Evolutionary conservation across 345 rosid genomes (phyloP).

Genomic region (Pistacia integerrima): DNA sequence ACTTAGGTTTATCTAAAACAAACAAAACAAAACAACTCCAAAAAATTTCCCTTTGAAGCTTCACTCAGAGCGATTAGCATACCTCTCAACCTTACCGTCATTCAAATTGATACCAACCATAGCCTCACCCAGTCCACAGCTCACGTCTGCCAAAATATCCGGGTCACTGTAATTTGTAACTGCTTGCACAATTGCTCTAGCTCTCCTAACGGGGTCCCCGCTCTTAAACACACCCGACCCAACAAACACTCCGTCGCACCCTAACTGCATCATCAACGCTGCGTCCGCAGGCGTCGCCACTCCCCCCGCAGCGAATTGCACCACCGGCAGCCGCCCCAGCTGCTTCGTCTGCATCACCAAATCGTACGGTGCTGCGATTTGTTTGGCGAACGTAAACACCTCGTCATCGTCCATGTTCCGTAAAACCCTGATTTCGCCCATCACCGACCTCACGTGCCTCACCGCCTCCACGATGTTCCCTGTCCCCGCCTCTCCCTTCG

Average conservation of each 20-base stretch:
- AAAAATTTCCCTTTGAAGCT: background rate
- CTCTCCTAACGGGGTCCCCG: slow-evolving; percentile 40
- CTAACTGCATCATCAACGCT: slow-evolving; percentile 46
- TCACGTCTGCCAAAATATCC: slow-evolving; percentile 37
- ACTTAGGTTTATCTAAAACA: too few species aligned
- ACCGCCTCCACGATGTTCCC: slow-evolving; percentile 45
- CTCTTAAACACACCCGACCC: slow-evolving; percentile 46
- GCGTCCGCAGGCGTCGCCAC: slow-evolving; percentile 48
- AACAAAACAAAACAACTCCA: too few species aligned
- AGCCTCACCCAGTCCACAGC: slow-evolving; percentile 44
- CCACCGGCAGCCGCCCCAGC: slow-evolving; percentile 50
- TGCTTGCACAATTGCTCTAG: slow-evolving; percentile 42
- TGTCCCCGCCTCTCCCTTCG: slow-evolving; percentile 48
- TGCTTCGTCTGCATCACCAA: slow-evolving; percentile 51
- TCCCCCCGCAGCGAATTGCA: slow-evolving; percentile 44
- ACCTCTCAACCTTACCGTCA: slow-evolving; percentile 40
- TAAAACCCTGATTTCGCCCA: slow-evolving; percentile 37
- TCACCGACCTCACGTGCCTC: slow-evolving; percentile 43
- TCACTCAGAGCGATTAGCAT: slow-evolving; percentile 36
- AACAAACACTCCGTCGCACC: slow-evolving; percentile 41
- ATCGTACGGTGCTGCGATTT: slow-evolving; percentile 39
- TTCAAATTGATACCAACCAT: slow-evolving; percentile 42
- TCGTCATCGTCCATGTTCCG: slow-evolving; percentile 48
- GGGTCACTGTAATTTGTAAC: slow-evolving; percentile 45
- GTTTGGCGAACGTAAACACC: slow-evolving; percentile 41